Percentiles rank a stretch among this genome's conserved stretches.
Evolutionary conservation across 805 yeast genomes (phyloP).

Genomic region (Metschnikowia kunwiensis): DNA sequence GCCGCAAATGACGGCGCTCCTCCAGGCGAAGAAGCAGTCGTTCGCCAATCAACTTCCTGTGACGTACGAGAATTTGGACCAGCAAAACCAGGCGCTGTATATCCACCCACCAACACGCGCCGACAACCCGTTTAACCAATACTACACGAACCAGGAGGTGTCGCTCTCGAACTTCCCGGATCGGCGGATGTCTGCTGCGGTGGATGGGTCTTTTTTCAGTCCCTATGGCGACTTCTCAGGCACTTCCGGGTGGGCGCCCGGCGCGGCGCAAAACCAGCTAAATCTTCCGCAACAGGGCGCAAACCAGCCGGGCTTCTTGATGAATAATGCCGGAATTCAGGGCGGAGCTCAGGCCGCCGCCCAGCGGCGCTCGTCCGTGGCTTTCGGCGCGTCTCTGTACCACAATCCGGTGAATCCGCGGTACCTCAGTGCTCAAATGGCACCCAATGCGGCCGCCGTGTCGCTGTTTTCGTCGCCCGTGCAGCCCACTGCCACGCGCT

Average conservation of each 20-base stretch:
- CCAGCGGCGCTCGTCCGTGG: slow-evolving; percentile 19
- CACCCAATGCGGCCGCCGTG: not conserved
- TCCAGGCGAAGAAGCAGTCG: slow-evolving; percentile 25
- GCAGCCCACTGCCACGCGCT: slow-evolving; percentile 7
- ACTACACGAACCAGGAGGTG: slow-evolving; percentile 40
- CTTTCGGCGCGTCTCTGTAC: slow-evolving; percentile 24
- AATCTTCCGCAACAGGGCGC: not conserved
- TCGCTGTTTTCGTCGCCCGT: slow-evolving; percentile 4
- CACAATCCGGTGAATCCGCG: slow-evolving; percentile 15
- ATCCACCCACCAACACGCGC: slow-evolving; percentile 45
- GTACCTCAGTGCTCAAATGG: slow-evolving; percentile 13
- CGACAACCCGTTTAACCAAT: slow-evolving; percentile 44
- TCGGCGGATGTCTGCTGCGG: slow-evolving; percentile 39
- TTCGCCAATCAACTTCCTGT: slow-evolving; percentile 47
- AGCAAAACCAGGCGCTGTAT: slow-evolving; percentile 23
- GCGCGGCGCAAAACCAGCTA: slow-evolving; percentile 2
- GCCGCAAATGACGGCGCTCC: slow-evolving; percentile 23
- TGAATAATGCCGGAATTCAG: slow-evolving; percentile 3
- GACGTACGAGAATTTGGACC: slow-evolving; percentile 44
- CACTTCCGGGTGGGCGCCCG: slow-evolving; percentile 4
- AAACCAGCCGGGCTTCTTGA: slow-evolving; percentile 3
- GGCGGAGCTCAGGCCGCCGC: slow-evolving; percentile 6
- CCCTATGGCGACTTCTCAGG: slow-evolving; percentile 16
- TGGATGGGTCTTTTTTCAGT: slow-evolving; percentile 25
- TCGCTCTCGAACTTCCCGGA: slow-evolving; percentile 25